Base-by-base conservation (phyloP, 78 protist species). In the Planoprotostelium fungivorum region DNA sequence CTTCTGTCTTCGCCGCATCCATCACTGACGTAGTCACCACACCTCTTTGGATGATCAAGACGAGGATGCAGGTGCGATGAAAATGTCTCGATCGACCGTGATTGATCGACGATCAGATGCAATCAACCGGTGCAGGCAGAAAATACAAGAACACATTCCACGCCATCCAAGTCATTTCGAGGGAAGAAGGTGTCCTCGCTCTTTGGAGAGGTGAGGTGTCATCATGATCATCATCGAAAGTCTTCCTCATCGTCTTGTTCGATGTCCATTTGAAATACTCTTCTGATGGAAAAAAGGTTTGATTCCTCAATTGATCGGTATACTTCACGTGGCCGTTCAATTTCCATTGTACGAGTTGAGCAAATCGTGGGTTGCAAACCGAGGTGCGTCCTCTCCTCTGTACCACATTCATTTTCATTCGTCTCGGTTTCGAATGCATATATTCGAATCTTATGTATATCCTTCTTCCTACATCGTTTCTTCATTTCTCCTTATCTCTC, bases 281-380 rank as follows among this genome's bases (percentile, higher is more conserved):
- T n/a, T n/a, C n/a, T 51, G 94, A 23, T 89, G 94, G 35, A 95
- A 94, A 88, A 87, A 85, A 35, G 98, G 98, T 0, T 38, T 96
- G 23, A 92, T 91, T 0, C 96, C 98, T 31, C 93, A 96, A 35
- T 37, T 96, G 85, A 63, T 95, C 25, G 98, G 98, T 10, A 85
- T 95, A 0, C 29, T 91, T 0, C 98, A 96, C 38, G 97, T 96
- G 51, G 97, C 94, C 38, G 95, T 96, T 0, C 98, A 96, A 63
- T 92, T 96, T 36, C 98, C 98, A 28, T 37, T 94, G 0, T 96
- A 96, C 84, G 98, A 96, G 38, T 85, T 73, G 0, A 37, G 96
- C 28, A 95, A 95, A 86, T 34, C 36, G 34, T 35, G 86, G 25
- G 0, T 88, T 0, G 23, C 38, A 29, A 29, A n/a, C 35, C 31